Percentiles rank a stretch among this genome's conserved stretches.
These are phyloP conservation scores for Venturia carpophila DNA, from an alignment of 2,329 filamentous ascomycete genomes.

Conservation along the genomic window DNA sequence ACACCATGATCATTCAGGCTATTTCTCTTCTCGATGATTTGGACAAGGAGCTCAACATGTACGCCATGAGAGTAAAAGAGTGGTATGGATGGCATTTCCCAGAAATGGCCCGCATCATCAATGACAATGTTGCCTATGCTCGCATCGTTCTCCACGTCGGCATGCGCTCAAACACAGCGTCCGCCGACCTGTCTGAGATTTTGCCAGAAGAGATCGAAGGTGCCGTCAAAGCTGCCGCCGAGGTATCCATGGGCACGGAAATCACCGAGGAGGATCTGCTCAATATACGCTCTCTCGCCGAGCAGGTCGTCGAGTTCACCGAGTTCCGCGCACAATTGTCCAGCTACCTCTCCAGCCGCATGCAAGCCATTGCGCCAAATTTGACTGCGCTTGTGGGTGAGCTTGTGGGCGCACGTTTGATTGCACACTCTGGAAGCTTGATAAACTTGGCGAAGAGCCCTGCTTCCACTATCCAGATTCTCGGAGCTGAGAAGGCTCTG, in stretches of 20 bases:
- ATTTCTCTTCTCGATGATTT: constrained; percentile 90
- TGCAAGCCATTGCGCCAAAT: constrained; percentile 96
- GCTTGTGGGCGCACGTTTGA: constrained; percentile 86
- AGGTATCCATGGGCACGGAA: constrained; percentile 97
- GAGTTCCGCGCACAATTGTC: constrained; percentile 85
- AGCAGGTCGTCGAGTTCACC: constrained; percentile 87
- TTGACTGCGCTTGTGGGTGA: constrained; percentile 88
- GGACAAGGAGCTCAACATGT: constrained; percentile 98
- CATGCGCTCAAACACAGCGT: constrained; percentile 71
- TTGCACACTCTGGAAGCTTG: constrained; percentile 88
- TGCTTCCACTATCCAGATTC: constrained; percentile 92
- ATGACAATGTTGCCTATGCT: constrained; percentile 93
- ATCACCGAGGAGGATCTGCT: constrained; percentile 87
- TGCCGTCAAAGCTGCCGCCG: constrained; percentile 86
- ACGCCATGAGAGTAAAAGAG: constrained; percentile 98
- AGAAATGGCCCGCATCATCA: constrained; percentile 91
- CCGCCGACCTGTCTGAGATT: constrained; percentile 74
- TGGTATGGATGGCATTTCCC: constrained; percentile 99
- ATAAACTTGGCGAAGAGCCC: constrained; percentile 93
- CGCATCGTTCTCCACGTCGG: constrained; percentile 83
- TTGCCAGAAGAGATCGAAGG: constrained; percentile 91
- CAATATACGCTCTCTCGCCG: constrained; percentile 84
- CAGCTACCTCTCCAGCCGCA: constrained; percentile 82
- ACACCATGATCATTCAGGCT: constrained; percentile 98
- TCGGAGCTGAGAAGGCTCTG: constrained; percentile 96